phyloP scores from a whole-genome alignment of 345 rosid species.

The Salix koriyanagi region DNA sequence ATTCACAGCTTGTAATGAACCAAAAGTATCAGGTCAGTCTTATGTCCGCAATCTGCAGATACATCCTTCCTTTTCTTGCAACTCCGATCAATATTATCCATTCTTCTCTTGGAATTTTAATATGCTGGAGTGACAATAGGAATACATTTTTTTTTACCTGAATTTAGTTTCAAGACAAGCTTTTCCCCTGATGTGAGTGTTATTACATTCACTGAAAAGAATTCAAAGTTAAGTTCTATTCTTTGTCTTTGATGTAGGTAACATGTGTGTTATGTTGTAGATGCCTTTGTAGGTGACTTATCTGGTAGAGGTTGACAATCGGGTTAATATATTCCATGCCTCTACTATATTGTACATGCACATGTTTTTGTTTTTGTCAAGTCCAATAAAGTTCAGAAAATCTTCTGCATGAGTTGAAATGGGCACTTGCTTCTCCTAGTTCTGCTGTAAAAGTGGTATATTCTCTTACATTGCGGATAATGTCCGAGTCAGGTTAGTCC shows the following conservation, averaged over 20 bases:
- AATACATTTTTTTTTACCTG: background rate
- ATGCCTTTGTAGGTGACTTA: background rate
- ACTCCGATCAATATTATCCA: background rate
- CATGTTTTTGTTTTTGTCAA: background rate
- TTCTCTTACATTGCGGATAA: background rate
- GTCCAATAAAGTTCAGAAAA: background rate
- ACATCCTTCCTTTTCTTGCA: background rate
- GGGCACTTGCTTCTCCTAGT: background rate
- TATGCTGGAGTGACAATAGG: background rate
- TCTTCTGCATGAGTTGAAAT: background rate
- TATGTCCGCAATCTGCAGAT: background rate
- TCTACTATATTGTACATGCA: background rate
- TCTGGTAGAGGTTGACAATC: background rate
- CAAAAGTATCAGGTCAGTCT: constrained; percentile 60
- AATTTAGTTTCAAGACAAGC: background rate
- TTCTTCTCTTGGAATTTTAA: constrained; percentile 2
- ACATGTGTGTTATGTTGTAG: background rate
- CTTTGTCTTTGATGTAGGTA: background rate
- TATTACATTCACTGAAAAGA: background rate
- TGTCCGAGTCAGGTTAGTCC: background rate
- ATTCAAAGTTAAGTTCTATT: background rate
- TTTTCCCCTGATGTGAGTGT: background rate
- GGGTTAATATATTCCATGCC: background rate
- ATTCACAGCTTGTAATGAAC: constrained; percentile 8
- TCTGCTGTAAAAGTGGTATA: background rate